Base-by-base conservation (phyloP, 139 green algal genomes). In the Desmodesmus armatus region DNA sequence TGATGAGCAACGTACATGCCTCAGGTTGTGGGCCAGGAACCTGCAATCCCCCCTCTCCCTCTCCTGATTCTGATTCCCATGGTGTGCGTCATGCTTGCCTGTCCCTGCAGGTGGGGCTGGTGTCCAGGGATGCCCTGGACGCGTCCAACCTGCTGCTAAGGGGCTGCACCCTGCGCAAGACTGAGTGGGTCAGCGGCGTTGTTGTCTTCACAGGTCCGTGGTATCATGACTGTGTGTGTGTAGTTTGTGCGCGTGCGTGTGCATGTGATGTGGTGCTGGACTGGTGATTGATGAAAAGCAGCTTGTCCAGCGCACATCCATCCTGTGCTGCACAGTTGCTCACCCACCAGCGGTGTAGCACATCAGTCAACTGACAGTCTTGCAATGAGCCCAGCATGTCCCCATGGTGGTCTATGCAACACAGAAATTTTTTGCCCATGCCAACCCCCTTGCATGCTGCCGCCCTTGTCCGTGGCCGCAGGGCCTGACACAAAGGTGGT, bases 401-500 rank as follows among this genome's bases (percentile, higher is more conserved):
- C 11, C 17, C n/a, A n/a, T n/a, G n/a, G n/a, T n/a, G n/a, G n/a
- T n/a, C n/a, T n/a, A n/a, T n/a, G n/a, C n/a, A n/a, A n/a, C n/a
- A n/a, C n/a, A n/a, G n/a, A n/a, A n/a, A n/a, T n/a, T n/a, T n/a
- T n/a, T n/a, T n/a, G n/a, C n/a, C n/a, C n/a, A n/a, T n/a, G n/a
- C n/a, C n/a, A n/a, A n/a, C n/a, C n/a, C n/a, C n/a, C n/a, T n/a
- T n/a, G n/a, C n/a, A n/a, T n/a, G n/a, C n/a, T n/a, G n/a, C n/a
- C n/a, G n/a, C n/a, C n/a, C n/a, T n/a, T n/a, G n/a, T n/a, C n/a
- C n/a, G n/a, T n/a, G n/a, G 1, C 19, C 43, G 40, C 80, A 86
- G 82, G 94, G 2, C 65, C 91, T 25, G 94, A 97, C 74, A 94
- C 91, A 60, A 95, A 94, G 85, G 92, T 96, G 72, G 94, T 96